Conservation (phyloP, 1,284 basidiomycete genomes). For the Stygiomarasmius scandens region DNA sequence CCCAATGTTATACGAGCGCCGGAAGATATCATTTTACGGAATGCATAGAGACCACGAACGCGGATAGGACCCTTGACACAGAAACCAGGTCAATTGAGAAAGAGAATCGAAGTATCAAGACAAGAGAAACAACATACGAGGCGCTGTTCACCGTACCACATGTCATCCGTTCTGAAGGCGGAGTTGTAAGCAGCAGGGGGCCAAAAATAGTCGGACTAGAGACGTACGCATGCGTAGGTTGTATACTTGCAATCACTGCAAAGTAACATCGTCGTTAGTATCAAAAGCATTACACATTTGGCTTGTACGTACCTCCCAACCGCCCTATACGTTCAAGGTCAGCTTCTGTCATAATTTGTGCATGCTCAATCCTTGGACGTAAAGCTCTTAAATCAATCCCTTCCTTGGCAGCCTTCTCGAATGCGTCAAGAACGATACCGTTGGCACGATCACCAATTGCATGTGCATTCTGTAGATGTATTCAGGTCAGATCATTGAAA, state of each 20-base stretch:
- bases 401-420: constrained; percentile 44
- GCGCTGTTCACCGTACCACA: constrained; percentile 86
- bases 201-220: not conserved
- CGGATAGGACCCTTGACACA: constrained; percentile 6
- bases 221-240: constrained; percentile 85
- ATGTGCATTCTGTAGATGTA: constrained; percentile 24
- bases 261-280: not conserved
- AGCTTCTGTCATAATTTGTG: constrained; percentile 76
- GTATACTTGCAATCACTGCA: constrained; percentile 87
- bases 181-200: not conserved
- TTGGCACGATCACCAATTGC: constrained; percentile 18
- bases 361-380: constrained; percentile 86
- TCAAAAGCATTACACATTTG: too few species aligned
- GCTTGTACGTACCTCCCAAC: constrained; percentile 61
- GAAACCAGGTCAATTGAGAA: constrained; percentile 52
- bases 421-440: constrained; percentile 58
- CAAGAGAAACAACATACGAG: constrained; percentile 47
- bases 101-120: not conserved
- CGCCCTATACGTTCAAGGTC: constrained; percentile 73
- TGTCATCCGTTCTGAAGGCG: constrained; percentile 74
- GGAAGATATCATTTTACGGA: constrained; percentile 8
- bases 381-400: constrained; percentile 42
- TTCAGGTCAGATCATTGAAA: too few species aligned
- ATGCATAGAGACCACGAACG: constrained; percentile 8
- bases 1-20: constrained; percentile 14